These are phyloP conservation scores for Canavalia gladiata DNA, from an alignment of 306 rosid species.

Conservation along the genomic window DNA sequence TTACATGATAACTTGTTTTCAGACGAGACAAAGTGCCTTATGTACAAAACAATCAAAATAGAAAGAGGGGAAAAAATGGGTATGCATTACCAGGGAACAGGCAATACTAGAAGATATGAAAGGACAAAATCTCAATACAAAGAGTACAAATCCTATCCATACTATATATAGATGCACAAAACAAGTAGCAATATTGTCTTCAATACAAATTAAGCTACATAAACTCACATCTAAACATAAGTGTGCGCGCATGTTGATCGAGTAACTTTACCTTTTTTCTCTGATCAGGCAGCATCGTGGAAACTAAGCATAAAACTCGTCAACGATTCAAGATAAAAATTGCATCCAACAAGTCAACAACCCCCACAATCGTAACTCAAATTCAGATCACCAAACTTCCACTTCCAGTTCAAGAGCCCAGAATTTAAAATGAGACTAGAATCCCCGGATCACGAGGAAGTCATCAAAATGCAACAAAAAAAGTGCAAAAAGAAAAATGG, in stretches of 20 bases:
- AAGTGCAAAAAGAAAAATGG: conserved; percentile 6
- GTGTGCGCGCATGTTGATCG: conserved; percentile 2
- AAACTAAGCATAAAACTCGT: conserved; percentile 58
- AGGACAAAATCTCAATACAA: neutral
- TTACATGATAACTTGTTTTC: no score
- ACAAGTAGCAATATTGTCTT: neutral
- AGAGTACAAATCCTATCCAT: neutral
- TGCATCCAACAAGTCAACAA: conserved; percentile 33
- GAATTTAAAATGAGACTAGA: conserved; percentile 36
- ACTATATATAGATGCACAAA: neutral
- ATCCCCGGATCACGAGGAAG: conserved; percentile 46
- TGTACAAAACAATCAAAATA: neutral
- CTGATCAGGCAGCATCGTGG: conserved; percentile 80
- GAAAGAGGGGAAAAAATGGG: neutral
- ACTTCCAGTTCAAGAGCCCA: neutral
- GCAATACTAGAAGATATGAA: neutral
- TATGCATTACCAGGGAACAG: neutral
- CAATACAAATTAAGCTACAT: conserved; percentile 6
- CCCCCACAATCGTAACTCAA: conserved; percentile 47
- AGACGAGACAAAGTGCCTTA: neutral
- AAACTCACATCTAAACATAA: neutral
- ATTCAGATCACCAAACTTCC: conserved; percentile 56
- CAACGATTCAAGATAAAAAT: conserved; percentile 40
- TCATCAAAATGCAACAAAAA: conserved; percentile 43
- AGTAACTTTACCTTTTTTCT: conserved; percentile 73